These are phyloP conservation scores for Lonicera japonica DNA, from an alignment of 129 eudicot genomes.

Conservation along the genomic window DNA sequence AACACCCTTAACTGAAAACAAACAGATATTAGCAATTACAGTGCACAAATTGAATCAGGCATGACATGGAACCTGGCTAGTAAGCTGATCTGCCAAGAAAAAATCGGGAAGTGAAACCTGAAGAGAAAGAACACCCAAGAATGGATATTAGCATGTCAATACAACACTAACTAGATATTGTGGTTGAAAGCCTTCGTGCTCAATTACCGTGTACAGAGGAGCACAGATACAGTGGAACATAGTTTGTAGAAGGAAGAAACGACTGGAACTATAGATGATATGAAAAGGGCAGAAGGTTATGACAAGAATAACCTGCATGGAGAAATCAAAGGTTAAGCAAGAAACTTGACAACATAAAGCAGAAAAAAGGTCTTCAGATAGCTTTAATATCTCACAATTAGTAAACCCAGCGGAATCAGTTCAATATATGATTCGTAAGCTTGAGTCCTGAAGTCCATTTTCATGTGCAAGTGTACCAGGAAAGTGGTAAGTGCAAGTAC, in stretches of 20 bases:
- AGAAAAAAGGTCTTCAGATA: not conserved
- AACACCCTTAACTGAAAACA: too few relatives aligned
- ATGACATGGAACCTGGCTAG: conserved; percentile 58
- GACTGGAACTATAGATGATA: conserved; percentile 74
- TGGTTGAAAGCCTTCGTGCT: not conserved
- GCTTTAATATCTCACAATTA: not conserved
- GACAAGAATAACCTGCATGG: conserved; percentile 47
- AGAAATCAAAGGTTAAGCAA: conserved; percentile 5
- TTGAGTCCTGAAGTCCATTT: conserved; percentile 4
- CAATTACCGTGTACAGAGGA: conserved; percentile 69
- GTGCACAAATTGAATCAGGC: conserved; percentile 1
- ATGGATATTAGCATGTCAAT: conserved; percentile 1
- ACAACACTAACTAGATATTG: not conserved
- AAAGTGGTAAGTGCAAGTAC: conserved; percentile 35
- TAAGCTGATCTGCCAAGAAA: conserved; percentile 84
- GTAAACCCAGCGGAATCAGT: conserved; percentile 10
- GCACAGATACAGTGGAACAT: conserved; percentile 67
- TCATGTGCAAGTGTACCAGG: conserved; percentile 31
- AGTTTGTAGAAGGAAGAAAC: conserved; percentile 45
- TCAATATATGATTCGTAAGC: not conserved
- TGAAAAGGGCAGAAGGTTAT: conserved; percentile 62
- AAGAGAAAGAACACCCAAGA: conserved; percentile 2
- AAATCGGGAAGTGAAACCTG: conserved; percentile 77
- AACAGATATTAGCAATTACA: conserved; percentile 1
- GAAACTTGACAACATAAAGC: not conserved